These are phyloP conservation scores for Capsella rubella DNA, from an alignment of 441 rosid genomes.

Conservation along the genomic window DNA sequence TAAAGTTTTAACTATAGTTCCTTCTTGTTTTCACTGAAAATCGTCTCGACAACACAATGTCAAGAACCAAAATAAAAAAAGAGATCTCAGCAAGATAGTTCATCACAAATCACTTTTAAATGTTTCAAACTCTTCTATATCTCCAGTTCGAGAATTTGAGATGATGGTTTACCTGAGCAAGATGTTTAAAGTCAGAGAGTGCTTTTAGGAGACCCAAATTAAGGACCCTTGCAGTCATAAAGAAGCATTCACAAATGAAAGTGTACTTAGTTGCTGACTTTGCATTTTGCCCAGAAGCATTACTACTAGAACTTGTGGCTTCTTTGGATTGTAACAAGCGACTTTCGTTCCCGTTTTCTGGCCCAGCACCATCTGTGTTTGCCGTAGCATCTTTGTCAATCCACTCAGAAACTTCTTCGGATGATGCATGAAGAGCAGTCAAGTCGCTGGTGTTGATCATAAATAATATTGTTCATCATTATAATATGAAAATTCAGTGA, in stretches of 20 bases:
- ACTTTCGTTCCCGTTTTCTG: conserved; percentile 52
- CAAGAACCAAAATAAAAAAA: conserved; percentile 15
- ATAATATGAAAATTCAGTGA: conserved; percentile 32
- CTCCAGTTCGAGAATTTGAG: not conserved
- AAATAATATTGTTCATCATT: conserved; percentile 25
- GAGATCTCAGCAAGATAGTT: conserved; percentile 18
- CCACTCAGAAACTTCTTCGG: conserved; percentile 93
- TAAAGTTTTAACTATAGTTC: not conserved
- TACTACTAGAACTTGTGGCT: conserved; percentile 76
- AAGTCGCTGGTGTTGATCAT: conserved; percentile 57
- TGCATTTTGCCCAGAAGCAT: conserved; percentile 43
- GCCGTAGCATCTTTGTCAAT: conserved; percentile 56
- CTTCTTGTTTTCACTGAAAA: conserved; percentile 7
- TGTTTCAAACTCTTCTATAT: conserved; percentile 15
- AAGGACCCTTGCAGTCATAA: conserved; percentile 97
- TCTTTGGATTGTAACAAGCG: conserved; percentile 76
- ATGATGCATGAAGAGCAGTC: conserved; percentile 92
- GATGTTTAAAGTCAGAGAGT: conserved; percentile 97
- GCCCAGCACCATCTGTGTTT: conserved; percentile 44
- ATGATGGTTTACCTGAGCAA: conserved; percentile 73
- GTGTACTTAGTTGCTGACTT: conserved; percentile 60
- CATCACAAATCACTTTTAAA: conserved; percentile 10
- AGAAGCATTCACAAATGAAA: conserved; percentile 97
- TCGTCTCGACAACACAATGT: conserved; percentile 4
- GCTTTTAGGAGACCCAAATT: conserved; percentile 95